Evolutionary conservation across 2,329 filamentous ascomycete species (phyloP), one percentile per base, ranked within the genome.

Genomic region (Botryotinia convoluta): DNA sequence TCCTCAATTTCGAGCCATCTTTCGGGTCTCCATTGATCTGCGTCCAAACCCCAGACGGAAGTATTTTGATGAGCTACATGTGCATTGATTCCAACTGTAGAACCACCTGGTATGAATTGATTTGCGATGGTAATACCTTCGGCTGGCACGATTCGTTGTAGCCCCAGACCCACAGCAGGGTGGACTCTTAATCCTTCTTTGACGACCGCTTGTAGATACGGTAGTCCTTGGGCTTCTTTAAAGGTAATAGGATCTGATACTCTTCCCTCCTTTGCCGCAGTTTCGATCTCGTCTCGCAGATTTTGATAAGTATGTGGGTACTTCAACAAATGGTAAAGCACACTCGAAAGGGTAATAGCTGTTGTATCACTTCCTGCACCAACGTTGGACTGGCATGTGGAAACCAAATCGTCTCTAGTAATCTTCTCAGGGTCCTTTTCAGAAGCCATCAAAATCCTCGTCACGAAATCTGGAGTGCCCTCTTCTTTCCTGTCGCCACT

Each of bases 121-220:
- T 82, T 81, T 2, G 81, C 81, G 9, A 88, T 81, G 9, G 82
- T 81, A 0, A 81, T 80, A 0, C 87, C 87, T 0, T 81, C 83
- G 3, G 81, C 72, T 0, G 86, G 85, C 0, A 87, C 86, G 0
- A 83, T 81, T 7, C 87, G 82, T 77, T 85, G 84, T n/a, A 88
- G 79, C 4, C 86, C 84, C 18, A 88, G 78, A 6, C 85, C 86
- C 0, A 83, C 83, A 0, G 85, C 84, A 1, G 86, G 83, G 68
- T 87, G 84, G 32, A 89, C 79, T 22, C 87, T 83, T 29, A 88
- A 78, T 0, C 84, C 82, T 77, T 90, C 88, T 32, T 84, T 85
- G 32, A 89, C 82, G 3, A 87, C 84, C 4, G 87, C 85, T 72
- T 85, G 81, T 2, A 88, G 81, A 73, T 87, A 87, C 0, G 82